Base-by-base conservation (phyloP, 2,329 filamentous ascomycete species). In the Paecilomyces formosus region DNA sequence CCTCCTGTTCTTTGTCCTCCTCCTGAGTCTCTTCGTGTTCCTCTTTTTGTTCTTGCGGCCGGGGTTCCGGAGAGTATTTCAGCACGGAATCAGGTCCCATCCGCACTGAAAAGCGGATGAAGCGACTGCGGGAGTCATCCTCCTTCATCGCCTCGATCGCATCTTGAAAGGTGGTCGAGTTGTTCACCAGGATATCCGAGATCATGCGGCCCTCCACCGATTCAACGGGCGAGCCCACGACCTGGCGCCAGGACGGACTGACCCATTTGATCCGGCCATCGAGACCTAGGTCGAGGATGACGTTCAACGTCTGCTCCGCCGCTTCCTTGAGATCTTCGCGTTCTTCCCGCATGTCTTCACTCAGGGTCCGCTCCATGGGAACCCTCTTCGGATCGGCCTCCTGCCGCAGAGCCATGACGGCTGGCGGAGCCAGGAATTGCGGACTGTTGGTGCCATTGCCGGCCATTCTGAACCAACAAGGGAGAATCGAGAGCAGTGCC, bases 221-320 rank as follows among this genome's bases (percentile, higher is more conserved):
- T 51, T 89, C 86, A 45, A 87, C 82, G 52, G 84, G 78, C 3
- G 89, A 93, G 59, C 94, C 94, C 61, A 97, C 88, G 55, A 99
- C 88, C 68, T 97, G 92, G 61, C 85, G 85, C 94, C 94, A 99
- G 15, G 93, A 97, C 12, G 92, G 90, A 72, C 93, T 97, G 67
- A 96, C 92, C 90, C 94, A 99, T 76, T 92, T 89, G 68, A 99
- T 88, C 61, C 86, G 88, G 64, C 91, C 91, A 70, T 97, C 89
- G 58, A 97, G 83, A 69, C 92, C 91, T 64, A 99, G 82, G 77
- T 99, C 93, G 71, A 99, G 83, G 72, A 99, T 96, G 63, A 96
- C 90, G 75, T 97, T 99, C 72, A 96, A 82, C 22, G 92, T 97
- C 78, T 97, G 91, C 76, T 97, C 93, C 55, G 93, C 94, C 49